Conservation (phyloP, 257 asterid genomes). For the Salvia hispanica region DNA sequence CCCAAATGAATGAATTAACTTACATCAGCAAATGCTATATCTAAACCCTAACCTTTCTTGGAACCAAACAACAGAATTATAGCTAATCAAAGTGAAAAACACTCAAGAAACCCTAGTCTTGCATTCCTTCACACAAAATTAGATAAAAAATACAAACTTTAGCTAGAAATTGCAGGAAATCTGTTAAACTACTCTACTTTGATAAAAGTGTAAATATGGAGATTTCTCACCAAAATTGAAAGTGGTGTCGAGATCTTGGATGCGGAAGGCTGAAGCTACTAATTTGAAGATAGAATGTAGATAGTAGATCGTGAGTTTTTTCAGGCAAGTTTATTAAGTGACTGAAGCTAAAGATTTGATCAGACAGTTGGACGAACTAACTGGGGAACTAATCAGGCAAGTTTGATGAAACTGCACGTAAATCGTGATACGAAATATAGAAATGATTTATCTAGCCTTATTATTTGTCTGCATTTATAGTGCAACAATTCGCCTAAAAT, state of each 20-base stretch:
- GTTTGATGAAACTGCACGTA: constrained; percentile 13
- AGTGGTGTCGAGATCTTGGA: constrained; percentile 34
- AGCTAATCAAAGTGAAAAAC: constrained; percentile 2
- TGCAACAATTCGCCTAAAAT: no score
- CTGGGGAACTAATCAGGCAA: not conserved
- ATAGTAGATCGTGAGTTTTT: not conserved
- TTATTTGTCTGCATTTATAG: no score
- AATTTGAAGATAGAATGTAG: constrained; percentile 12
- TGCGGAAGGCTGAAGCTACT: constrained; percentile 21
- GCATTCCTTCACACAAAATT: not conserved
- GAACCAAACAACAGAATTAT: constrained; percentile 17
- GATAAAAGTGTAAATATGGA: not conserved
- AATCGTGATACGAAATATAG: not conserved
- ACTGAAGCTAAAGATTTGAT: constrained; percentile 11
- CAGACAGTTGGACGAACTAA: constrained; percentile 23
- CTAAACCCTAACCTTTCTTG: constrained; percentile 21
- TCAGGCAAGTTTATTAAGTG: not conserved
- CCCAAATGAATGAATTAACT: constrained; percentile 16
- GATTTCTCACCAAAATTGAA: constrained; percentile 33
- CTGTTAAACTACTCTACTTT: constrained; percentile 3
- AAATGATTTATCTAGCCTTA: not conserved
- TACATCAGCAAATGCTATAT: constrained; percentile 16
- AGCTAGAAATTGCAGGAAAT: constrained; percentile 8
- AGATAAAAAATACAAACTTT: constrained; percentile 2
- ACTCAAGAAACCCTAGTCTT: constrained; percentile 14